A percentile compares a stretch with the other conserved stretches of the same genome.
phyloP scores from a whole-genome alignment of 225 moss, liverwort and hornwort species.

The Takakia lepidozioides region DNA sequence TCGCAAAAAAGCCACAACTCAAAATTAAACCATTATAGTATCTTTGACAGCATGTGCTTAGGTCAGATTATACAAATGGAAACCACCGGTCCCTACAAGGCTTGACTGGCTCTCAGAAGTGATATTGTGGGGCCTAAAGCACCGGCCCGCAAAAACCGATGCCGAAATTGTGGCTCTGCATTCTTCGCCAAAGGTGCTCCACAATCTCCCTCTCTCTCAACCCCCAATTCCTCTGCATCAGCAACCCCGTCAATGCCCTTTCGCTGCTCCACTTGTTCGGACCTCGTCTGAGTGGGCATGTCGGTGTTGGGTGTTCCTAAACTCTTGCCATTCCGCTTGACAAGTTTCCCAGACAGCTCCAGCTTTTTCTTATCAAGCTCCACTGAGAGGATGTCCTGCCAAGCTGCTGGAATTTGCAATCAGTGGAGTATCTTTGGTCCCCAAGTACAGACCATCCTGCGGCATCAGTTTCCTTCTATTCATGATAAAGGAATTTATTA shows the following conservation, averaged over 20 bases:
- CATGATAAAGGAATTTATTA: too few relatives aligned
- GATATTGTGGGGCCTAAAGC: slow-evolving; percentile 59
- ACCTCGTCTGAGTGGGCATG: slow-evolving; percentile 4
- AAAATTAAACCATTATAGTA: too few relatives aligned
- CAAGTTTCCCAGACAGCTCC: slow-evolving; percentile 30
- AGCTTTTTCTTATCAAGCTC: slow-evolving; percentile 41
- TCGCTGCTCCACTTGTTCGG: slow-evolving; percentile 1
- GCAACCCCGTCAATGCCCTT: slow-evolving; percentile 6
- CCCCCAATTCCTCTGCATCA: slow-evolving; percentile 7
- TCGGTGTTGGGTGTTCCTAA: slow-evolving; percentile 3
- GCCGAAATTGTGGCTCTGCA: slow-evolving; percentile 40
- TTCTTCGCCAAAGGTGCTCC: too few relatives aligned
- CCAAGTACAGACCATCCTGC: too few relatives aligned
- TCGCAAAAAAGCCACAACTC: too few relatives aligned
- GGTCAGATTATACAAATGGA: too few relatives aligned
- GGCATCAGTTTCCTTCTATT: too few relatives aligned
- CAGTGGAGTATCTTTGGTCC: too few relatives aligned
- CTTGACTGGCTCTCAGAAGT: slow-evolving; percentile 36
- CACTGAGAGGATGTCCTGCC: slow-evolving; percentile 43
- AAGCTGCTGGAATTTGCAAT: too few relatives aligned
- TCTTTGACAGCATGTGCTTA: too few relatives aligned
- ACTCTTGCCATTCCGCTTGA: slow-evolving; percentile 12
- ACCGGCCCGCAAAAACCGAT: slow-evolving; percentile 48
- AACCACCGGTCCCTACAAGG: slow-evolving; percentile 23
- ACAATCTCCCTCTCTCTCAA: slow-evolving; percentile 9